Evolutionary conservation across 2,329 filamentous ascomycete species (phyloP), one percentile per base, ranked within the genome.

Genomic region (Ambrosiella beaveri): DNA sequence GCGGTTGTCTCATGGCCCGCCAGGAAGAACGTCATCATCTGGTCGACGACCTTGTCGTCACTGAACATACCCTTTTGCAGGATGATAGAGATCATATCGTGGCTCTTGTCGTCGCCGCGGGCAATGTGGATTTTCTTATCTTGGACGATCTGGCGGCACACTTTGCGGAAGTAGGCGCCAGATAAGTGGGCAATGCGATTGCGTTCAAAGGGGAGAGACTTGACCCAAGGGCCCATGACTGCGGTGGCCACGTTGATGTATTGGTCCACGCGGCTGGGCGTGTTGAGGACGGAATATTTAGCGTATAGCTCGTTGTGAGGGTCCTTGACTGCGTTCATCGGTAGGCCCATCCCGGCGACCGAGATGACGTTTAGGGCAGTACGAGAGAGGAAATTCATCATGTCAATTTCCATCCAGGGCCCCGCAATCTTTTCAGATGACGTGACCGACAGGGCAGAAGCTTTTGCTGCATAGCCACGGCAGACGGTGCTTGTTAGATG

Each of bases 71-170:
- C 86, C 44, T 82, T 88, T 66, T 84, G 78, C 53, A 95, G 73
- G 13, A 88, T 88, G 0, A 91, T 85, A 0, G 84, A 88, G 39
- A 95, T 73, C 59, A 95, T 93, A 67, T 95, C 88, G 60, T 77
- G 71, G 60, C 37, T 19, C 2, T 40, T 41, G n/a, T 40, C 37
- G 40, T 54, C 39, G 2, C 76, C 74, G 61, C 71, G 70, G 40
- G 67, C 70, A 50, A 74, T 65, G 64, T 72, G 74, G 47, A 67
- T 73, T 64, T 84, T 82, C 73, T 94, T 95, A 61, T 82, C 73
- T 0, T 71, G 71, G 63, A 96, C 83, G 39, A 95, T 74, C 36
- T 38, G 1, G 13, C 13, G 44, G 38, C 54, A 47, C 7, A 39
- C 38, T 8, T 49, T 47, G 2, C 54, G 27, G 40, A 56, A 13